Evolutionary conservation across 169 alveolate genomes (phyloP).

Genomic region (Toxoplasma gondii): DNA sequence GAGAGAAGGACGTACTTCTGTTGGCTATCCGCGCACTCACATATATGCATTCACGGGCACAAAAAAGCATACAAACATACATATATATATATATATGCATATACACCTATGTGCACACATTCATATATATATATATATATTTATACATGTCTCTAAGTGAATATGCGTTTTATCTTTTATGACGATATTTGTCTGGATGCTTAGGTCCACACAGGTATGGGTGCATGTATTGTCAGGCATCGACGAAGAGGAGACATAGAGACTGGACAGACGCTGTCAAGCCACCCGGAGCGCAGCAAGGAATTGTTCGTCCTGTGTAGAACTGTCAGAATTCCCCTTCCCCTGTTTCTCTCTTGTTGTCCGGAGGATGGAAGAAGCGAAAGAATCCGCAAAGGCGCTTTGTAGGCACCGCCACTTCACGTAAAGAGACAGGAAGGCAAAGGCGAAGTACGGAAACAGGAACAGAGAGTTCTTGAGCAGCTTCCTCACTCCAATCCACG

Average conservation of each 20-base stretch:
- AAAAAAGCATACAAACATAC: background rate
- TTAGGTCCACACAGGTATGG: no score
- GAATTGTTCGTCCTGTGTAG: no score
- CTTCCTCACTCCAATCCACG: constrained; percentile 58
- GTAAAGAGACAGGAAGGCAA: no score
- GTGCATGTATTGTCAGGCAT: background rate
- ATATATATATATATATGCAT: background rate
- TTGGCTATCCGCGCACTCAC: background rate
- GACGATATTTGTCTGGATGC: no score
- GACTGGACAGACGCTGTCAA: no score
- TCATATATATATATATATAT: background rate
- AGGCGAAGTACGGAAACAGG: background rate
- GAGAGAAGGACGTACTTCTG: background rate
- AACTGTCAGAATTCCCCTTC: no score
- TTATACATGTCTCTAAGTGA: background rate
- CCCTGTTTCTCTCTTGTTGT: no score
- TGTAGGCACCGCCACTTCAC: no score
- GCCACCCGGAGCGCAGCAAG: no score
- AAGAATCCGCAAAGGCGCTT: no score
- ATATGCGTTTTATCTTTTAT: background rate
- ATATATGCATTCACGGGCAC: background rate
- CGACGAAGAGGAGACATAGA: no score
- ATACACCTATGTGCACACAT: background rate
- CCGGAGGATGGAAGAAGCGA: no score
- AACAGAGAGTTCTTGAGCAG: background rate